phyloP scores from a whole-genome alignment of 805 yeast species.

The Pichia gijzeniarum region DNA sequence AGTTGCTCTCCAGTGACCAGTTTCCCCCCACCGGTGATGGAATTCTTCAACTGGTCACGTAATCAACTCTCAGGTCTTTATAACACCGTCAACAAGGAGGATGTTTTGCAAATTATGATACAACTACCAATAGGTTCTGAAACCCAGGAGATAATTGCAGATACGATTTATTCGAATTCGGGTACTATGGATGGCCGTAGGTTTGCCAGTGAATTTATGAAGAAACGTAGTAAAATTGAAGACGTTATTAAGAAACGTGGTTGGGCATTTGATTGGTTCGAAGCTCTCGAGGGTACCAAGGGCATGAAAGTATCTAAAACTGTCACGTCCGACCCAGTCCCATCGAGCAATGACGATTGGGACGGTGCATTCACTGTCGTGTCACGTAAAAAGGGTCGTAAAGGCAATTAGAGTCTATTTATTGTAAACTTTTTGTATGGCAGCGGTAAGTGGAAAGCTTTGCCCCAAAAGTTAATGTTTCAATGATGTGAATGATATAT shows the following conservation, averaged over 20 bases:
- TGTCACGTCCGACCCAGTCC: not conserved
- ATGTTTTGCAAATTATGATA: constrained; percentile 70
- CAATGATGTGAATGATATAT: no score
- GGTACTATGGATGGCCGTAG: constrained; percentile 91
- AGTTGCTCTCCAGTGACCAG: constrained; percentile 17
- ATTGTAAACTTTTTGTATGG: no score
- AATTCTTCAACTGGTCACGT: constrained; percentile 69
- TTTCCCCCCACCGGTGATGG: constrained; percentile 38
- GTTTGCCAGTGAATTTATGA: constrained; percentile 84
- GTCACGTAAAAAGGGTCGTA: constrained; percentile 48
- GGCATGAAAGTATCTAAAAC: constrained; percentile 1
- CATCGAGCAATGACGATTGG: constrained; percentile 41
- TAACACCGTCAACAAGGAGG: constrained; percentile 69
- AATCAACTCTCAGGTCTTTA: constrained; percentile 59
- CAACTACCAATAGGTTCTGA: constrained; percentile 74
- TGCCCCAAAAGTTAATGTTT: no score
- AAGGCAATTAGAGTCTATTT: constrained; percentile 6
- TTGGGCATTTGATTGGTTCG: constrained; percentile 59
- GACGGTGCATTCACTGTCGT: constrained; percentile 46
- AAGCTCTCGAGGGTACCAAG: constrained; percentile 37
- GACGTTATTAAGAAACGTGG: constrained; percentile 37
- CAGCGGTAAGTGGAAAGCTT: no score
- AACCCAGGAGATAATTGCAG: constrained; percentile 81
- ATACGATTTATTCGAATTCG: constrained; percentile 82
- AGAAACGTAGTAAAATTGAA: constrained; percentile 70